These are phyloP conservation scores for Vigna trinervia DNA, from an alignment of 306 rosid species.

Conservation along the genomic window DNA sequence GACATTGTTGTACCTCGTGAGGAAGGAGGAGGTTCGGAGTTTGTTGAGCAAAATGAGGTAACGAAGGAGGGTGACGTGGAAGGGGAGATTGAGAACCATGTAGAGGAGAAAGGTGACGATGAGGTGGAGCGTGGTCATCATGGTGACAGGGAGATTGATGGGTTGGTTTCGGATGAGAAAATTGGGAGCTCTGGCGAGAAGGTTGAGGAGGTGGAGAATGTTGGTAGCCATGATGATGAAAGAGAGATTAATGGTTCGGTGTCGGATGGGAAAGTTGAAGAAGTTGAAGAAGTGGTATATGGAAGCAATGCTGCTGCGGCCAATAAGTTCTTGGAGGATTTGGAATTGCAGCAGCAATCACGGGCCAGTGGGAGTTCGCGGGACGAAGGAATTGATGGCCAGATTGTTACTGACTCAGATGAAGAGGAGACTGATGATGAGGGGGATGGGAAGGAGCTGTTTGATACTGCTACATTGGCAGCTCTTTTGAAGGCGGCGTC, in stretches of 20 bases:
- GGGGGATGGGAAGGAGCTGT: conserved; percentile 82
- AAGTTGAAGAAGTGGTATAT: conserved; percentile 63
- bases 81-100: neutral
- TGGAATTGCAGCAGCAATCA: conserved; percentile 58
- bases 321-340: conserved; percentile 66
- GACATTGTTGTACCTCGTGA: conserved; percentile 43
- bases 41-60: conserved; percentile 26
- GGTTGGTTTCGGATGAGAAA: conserved; percentile 37
- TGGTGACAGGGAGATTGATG: conserved; percentile 1
- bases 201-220: conserved; percentile 37
- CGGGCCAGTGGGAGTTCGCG: conserved; percentile 61
- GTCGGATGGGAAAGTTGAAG: conserved; percentile 68
- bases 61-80: neutral
- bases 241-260: conserved; percentile 55
- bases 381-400: conserved; percentile 84
- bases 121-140: neutral
- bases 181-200: conserved; percentile 41
- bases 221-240: conserved; percentile 35
- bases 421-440: conserved; percentile 91
- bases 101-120: neutral
- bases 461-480: conserved; percentile 92
- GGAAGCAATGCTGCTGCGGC: conserved; percentile 82
- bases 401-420: conserved; percentile 85
- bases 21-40: conserved; percentile 35
- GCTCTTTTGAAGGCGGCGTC: conserved; percentile 95